phyloP scores from a whole-genome alignment of 257 asterid genomes.

The Paraleonurus japonicus region DNA sequence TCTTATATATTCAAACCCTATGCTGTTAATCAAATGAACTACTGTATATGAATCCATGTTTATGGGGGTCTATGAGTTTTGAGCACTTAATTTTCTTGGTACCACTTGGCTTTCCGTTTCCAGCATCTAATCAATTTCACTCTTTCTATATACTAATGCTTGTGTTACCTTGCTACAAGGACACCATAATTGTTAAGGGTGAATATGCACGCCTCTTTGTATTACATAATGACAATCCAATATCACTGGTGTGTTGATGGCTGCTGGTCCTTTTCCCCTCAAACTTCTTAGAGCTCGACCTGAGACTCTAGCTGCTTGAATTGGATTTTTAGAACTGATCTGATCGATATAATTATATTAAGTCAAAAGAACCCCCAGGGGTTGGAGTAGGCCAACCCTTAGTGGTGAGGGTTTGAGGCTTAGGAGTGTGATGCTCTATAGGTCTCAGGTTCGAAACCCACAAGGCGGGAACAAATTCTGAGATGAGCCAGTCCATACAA shows the following conservation, averaged over 20 bases:
- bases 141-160: neutral
- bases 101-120: neutral
- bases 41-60: neutral
- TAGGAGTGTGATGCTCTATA: too few relatives aligned
- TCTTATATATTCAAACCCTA: neutral
- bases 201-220: neutral
- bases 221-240: neutral
- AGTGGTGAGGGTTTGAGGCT: too few relatives aligned
- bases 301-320: conserved; percentile 5
- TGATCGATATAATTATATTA: neutral
- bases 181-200: neutral
- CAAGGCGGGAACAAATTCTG: too few relatives aligned
- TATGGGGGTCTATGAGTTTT: conserved; percentile 2
- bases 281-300: neutral
- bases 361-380: neutral
- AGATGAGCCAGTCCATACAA: too few relatives aligned
- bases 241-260: neutral
- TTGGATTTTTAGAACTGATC: neutral
- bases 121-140: neutral
- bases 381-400: too few relatives aligned
- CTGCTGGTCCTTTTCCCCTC: conserved; percentile 1
- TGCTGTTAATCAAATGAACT: conserved; percentile 7
- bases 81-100: conserved; percentile 9
- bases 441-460: too few relatives aligned
- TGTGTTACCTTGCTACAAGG: conserved; percentile 5